A percentile compares a stretch with the other conserved stretches of the same genome.
phyloP scores from a whole-genome alignment of 78 protist species.

The Trichosphaerium sp. region DNA sequence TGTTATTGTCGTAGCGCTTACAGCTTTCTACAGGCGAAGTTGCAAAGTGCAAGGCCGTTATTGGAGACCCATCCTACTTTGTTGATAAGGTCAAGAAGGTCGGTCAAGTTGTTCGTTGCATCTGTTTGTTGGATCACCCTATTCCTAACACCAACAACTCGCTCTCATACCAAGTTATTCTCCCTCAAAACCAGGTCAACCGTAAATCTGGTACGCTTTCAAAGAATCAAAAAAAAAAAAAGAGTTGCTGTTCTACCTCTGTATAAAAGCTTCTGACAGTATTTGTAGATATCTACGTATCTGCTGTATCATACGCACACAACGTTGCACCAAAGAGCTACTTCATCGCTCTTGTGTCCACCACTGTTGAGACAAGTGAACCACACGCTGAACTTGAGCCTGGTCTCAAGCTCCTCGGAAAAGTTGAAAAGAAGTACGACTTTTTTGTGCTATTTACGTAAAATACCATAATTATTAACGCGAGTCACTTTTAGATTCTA shows the following conservation, averaged over 20 bases:
- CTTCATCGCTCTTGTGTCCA: slow-evolving; percentile 84
- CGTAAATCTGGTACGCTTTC: slow-evolving; percentile 39
- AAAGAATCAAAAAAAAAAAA: no score
- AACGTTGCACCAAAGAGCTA: slow-evolving; percentile 80
- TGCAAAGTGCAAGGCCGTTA: slow-evolving; percentile 48
- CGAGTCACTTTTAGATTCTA: slow-evolving; percentile 26
- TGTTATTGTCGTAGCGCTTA: slow-evolving; percentile 3
- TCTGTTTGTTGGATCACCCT: slow-evolving; percentile 87
- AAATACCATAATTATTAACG: not conserved
- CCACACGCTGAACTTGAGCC: slow-evolving; percentile 85
- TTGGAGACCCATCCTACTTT: slow-evolving; percentile 96
- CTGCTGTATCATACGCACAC: slow-evolving; percentile 63
- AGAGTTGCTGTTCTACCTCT: not conserved
- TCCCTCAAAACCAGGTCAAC: slow-evolving; percentile 79
- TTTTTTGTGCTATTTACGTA: not conserved
- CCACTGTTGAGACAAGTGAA: slow-evolving; percentile 78
- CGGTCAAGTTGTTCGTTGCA: slow-evolving; percentile 82
- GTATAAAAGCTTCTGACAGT: not conserved
- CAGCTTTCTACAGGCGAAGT: not conserved
- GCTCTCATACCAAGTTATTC: slow-evolving; percentile 80
- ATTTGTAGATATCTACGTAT: slow-evolving; percentile 84
- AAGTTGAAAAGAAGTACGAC: slow-evolving; percentile 54
- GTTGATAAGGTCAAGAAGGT: slow-evolving; percentile 63
- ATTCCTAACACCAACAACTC: slow-evolving; percentile 65
- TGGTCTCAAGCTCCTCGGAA: slow-evolving; percentile 75